These are phyloP conservation scores for Mallotus nudiflorus DNA, from an alignment of 345 rosid species.

Conservation along the genomic window DNA sequence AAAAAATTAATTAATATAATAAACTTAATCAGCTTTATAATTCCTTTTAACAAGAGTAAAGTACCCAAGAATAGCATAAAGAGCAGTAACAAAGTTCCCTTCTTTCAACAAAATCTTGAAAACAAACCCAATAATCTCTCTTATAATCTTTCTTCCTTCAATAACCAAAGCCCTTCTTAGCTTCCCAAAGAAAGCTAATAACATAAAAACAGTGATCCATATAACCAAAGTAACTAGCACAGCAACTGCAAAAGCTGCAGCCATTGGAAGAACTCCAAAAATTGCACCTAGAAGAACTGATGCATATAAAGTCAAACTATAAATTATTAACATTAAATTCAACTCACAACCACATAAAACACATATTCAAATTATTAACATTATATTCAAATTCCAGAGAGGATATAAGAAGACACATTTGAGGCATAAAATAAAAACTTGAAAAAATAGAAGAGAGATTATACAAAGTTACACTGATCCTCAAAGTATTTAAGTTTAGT, in stretches of 20 bases:
- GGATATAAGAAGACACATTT: too few species aligned
- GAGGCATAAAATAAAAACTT: too few species aligned
- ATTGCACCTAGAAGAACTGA: constrained; percentile 85
- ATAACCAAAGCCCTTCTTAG: constrained; percentile 59
- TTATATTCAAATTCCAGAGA: too few species aligned
- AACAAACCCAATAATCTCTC: constrained; percentile 65
- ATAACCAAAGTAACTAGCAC: constrained; percentile 87
- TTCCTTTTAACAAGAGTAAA: constrained; percentile 68
- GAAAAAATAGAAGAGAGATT: too few species aligned
- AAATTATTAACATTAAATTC: too few species aligned
- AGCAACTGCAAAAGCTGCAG: constrained; percentile 87
- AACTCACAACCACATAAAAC: too few species aligned
- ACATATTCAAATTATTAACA: too few species aligned
- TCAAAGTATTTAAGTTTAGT: too few species aligned
- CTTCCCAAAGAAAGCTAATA: constrained; percentile 85
- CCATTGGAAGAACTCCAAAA: constrained; percentile 82
- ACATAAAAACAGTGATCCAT: constrained; percentile 75
- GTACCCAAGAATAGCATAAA: constrained; percentile 80
- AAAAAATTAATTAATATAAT: not conserved
- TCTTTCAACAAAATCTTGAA: constrained; percentile 73
- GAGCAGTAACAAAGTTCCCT: constrained; percentile 79
- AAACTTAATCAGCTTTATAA: constrained; percentile 35
- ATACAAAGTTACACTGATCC: too few species aligned
- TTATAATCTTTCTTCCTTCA: constrained; percentile 76
- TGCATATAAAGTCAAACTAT: constrained; percentile 83